phyloP scores from a whole-genome alignment of 441 rosid species.

The Brassica balearica region DNA sequence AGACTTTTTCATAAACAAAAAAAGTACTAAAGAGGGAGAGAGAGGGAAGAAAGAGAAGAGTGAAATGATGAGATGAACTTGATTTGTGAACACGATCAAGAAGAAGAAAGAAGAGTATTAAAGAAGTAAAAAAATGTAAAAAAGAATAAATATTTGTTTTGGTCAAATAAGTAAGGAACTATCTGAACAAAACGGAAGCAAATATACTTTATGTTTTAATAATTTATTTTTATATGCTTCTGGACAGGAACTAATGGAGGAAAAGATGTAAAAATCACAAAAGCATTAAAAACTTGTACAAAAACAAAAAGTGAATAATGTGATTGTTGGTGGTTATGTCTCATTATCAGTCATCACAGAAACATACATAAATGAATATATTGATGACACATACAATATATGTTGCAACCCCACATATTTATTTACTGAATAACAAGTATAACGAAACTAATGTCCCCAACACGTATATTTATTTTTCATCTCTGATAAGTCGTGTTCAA shows the following conservation, averaged over 20 bases:
- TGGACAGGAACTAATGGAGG: slow-evolving; percentile 3
- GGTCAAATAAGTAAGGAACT: slow-evolving; percentile 13
- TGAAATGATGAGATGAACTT: slow-evolving; percentile 29
- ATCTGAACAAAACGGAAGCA: slow-evolving; percentile 22
- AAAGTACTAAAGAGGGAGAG: background rate
- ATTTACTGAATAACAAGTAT: background rate
- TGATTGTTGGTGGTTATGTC: slow-evolving; percentile 46
- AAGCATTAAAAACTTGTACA: background rate
- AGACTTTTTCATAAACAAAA: slow-evolving; percentile 9
- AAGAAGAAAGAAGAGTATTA: slow-evolving; percentile 1
- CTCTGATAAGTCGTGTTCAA: slow-evolving; percentile 20
- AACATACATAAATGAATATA: slow-evolving; percentile 7
- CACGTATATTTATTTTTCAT: background rate
- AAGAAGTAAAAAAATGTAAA: background rate
- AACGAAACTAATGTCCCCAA: slow-evolving; percentile 30
- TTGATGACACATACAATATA: background rate
- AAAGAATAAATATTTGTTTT: background rate
- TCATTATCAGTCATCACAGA: slow-evolving; percentile 33
- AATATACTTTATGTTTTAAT: slow-evolving; percentile 39
- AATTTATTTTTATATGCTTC: background rate
- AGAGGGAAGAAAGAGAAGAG: slow-evolving; percentile 12
- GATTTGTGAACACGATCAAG: slow-evolving; percentile 12
- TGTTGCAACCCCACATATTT: slow-evolving; percentile 15
- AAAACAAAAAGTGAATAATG: slow-evolving; percentile 47
- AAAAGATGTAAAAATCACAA: background rate